A percentile compares a stretch with the other conserved stretches of the same genome.
These are phyloP conservation scores for Entomortierella beljakovae DNA, from an alignment of 192 early-diverging fungal species.

Conservation along the genomic window DNA sequence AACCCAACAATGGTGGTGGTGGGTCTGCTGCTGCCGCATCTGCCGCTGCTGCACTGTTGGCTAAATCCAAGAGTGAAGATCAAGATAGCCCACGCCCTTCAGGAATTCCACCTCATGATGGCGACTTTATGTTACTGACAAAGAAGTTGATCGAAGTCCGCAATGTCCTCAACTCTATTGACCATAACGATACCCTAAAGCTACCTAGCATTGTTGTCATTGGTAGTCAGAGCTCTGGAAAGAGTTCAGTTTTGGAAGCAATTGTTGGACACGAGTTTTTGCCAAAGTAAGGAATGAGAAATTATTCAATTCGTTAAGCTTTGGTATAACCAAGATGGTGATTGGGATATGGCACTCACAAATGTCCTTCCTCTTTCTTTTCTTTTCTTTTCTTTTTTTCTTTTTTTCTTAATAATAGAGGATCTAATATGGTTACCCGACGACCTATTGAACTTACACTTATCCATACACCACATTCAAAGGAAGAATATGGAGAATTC, in stretches of 20 bases:
- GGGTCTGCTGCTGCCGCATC: constrained; percentile 56
- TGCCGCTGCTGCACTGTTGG: constrained; percentile 55
- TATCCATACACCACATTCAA: constrained; percentile 80
- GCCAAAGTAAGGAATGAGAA: constrained; percentile 71
- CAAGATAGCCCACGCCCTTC: constrained; percentile 60
- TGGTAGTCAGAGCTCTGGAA: constrained; percentile 88
- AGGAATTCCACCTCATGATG: constrained; percentile 69
- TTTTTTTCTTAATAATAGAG: constrained; percentile 46
- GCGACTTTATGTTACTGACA: constrained; percentile 88
- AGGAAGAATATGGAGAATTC: constrained; percentile 88
- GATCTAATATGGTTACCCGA: constrained; percentile 86
- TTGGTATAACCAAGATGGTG: too few relatives aligned
- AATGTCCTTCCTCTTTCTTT: not conserved
- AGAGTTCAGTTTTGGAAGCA: constrained; percentile 88
- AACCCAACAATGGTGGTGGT: constrained; percentile 26
- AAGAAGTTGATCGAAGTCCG: constrained; percentile 96
- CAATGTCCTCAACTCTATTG: constrained; percentile 90
- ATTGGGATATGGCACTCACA: too few relatives aligned
- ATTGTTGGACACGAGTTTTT: constrained; percentile 89
- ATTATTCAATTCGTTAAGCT: not conserved
- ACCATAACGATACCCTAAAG: constrained; percentile 79
- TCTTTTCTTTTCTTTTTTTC: constrained; percentile 2
- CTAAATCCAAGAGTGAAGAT: constrained; percentile 46
- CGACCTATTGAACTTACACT: constrained; percentile 88
- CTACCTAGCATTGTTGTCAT: constrained; percentile 92